These are phyloP conservation scores for Phytophthora podocarpi DNA, from an alignment of 352 stramenopile genomes.

Conservation along the genomic window DNA sequence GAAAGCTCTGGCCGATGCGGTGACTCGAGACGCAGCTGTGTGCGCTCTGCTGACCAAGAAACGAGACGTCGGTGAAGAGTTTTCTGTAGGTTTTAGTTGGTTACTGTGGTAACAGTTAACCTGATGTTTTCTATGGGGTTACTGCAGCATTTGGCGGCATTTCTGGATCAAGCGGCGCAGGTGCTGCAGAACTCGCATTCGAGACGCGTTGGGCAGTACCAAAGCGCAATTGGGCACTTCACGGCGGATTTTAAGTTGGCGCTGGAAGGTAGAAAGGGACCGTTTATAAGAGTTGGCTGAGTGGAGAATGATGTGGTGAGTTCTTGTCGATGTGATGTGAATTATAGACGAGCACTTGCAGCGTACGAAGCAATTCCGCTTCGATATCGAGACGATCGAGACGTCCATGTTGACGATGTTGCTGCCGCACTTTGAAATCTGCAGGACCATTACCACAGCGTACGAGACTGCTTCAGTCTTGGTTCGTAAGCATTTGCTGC, in stretches of 20 bases:
- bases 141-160: slow-evolving; percentile 19
- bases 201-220: slow-evolving; percentile 30
- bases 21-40: neutral
- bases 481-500: neutral
- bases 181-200: slow-evolving; percentile 51
- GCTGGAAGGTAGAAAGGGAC: slow-evolving; percentile 42
- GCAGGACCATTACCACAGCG: slow-evolving; percentile 59
- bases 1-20: slow-evolving; percentile 1
- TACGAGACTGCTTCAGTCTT: slow-evolving; percentile 14
- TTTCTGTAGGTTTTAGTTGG: neutral
- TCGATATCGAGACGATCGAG: slow-evolving; percentile 50
- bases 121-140: neutral
- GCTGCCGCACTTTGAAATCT: slow-evolving; percentile 58
- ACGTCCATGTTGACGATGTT: slow-evolving; percentile 57
- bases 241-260: slow-evolving; percentile 35
- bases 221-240: slow-evolving; percentile 37
- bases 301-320: neutral
- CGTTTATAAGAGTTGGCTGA: neutral
- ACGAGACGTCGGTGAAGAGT: slow-evolving; percentile 17
- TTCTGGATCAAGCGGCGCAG: slow-evolving; percentile 43
- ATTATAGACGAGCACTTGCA: slow-evolving; percentile 40
- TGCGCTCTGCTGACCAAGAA: slow-evolving; percentile 24
- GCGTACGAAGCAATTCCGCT: slow-evolving; percentile 41
- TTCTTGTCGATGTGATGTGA: neutral
- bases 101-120: neutral